Evolutionary conservation across 2,329 filamentous ascomycete genomes (phyloP).

Genomic region (Verticillium nubilum): DNA sequence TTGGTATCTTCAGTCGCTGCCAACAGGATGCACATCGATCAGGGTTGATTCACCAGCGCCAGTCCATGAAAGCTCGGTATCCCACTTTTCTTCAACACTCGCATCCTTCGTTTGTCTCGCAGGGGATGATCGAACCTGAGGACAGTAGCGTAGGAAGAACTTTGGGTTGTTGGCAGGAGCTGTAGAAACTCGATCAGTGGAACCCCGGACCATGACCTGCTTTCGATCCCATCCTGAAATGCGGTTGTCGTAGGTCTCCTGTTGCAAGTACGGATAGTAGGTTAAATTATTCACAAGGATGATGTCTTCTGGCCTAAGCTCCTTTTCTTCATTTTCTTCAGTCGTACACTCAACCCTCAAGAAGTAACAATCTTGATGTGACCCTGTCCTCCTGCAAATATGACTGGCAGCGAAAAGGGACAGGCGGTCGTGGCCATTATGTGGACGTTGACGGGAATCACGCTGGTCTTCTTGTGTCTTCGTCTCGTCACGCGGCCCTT

Average conservation of each 20-base stretch:
- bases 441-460: slow-evolving; percentile 17
- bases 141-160: not conserved
- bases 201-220: no score
- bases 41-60: not conserved
- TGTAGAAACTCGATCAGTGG: no score
- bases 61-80: not conserved
- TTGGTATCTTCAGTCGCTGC: not conserved
- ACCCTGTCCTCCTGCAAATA: not conserved
- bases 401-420: not conserved
- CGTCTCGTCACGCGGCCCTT: slow-evolving; percentile 28
- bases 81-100: not conserved
- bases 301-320: no score
- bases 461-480: slow-evolving; percentile 22
- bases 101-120: not conserved
- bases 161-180: no score
- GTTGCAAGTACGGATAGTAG: no score
- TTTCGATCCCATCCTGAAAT: no score
- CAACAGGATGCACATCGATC: not conserved
- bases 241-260: no score
- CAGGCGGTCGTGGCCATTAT: slow-evolving; percentile 14
- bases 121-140: not conserved
- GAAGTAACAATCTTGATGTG: not conserved
- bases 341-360: no score
- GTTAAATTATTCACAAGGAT: no score
- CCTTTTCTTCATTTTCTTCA: no score